A percentile compares a stretch with the other conserved stretches of the same genome.
These are phyloP conservation scores for Didymella glomerata DNA, from an alignment of 2,329 filamentous ascomycete species.

Conservation along the genomic window DNA sequence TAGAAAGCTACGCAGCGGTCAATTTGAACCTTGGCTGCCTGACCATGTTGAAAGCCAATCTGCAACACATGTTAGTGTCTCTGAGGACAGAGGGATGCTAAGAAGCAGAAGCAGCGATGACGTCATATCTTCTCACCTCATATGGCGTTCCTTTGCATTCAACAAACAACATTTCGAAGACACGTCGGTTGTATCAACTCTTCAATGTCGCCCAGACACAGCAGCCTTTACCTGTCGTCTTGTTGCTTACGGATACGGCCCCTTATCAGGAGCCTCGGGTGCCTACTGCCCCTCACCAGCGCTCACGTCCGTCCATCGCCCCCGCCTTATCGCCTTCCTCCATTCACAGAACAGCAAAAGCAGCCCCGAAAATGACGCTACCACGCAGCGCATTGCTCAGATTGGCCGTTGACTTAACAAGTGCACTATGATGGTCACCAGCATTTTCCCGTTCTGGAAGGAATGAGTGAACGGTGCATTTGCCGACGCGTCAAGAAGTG, in stretches of 20 bases:
- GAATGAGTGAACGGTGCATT: not conserved
- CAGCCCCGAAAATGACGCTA: not conserved
- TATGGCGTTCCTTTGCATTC: slow-evolving; percentile 55
- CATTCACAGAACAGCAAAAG: not conserved
- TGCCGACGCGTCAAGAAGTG: not conserved
- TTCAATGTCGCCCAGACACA: not conserved
- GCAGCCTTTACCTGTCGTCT: not conserved
- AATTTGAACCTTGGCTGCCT: slow-evolving; percentile 52
- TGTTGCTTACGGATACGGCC: not conserved
- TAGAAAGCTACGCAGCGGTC: slow-evolving; percentile 58
- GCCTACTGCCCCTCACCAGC: slow-evolving; percentile 25
- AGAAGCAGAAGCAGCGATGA: slow-evolving; percentile 20
- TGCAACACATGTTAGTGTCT: slow-evolving; percentile 27
- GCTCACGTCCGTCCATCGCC: slow-evolving; percentile 31
- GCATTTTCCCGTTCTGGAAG: not conserved
- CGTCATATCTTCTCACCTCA: slow-evolving; percentile 45
- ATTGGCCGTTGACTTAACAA: not conserved
- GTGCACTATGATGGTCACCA: not conserved
- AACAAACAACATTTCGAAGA: slow-evolving; percentile 50
- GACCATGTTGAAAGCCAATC: slow-evolving; percentile 61
- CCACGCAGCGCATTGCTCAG: not conserved
- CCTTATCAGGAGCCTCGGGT: slow-evolving; percentile 4
- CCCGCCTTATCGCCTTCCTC: slow-evolving; percentile 16
- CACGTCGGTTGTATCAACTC: not conserved
- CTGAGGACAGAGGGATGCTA: not conserved